Evolutionary conservation across 129 eudicot species (phyloP), one percentile per base, ranked within the genome.

Genomic region (Rutidosis leptorrhynchoides): DNA sequence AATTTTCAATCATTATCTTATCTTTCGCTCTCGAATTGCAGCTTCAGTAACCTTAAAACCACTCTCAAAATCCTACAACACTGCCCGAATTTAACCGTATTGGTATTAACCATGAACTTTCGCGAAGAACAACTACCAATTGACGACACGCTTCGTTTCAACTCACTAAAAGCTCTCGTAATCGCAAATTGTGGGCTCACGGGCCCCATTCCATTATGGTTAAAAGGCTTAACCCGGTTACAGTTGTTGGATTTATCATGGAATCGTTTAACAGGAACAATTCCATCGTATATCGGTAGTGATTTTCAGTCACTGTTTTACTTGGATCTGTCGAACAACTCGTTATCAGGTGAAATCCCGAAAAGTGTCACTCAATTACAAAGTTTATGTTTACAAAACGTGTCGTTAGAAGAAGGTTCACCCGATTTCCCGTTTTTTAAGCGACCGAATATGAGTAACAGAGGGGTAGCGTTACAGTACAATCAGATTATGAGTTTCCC

Each of bases 21-120:
- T 30, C 65, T 60, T 60, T 60, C 65, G 15, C 65, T 60, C 65
- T 60, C 65, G 65, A 60, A 60, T 30, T 60, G 65, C 43, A 60
- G 65, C 24, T 30, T 60, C 12, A 60, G 45, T 60, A 60, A 30
- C 43, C 43, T 60, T 5, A 40, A 60, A 60, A 16, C 65, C 43
- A 30, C 65, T 33, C 65, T 60, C 33, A 60, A 17, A 12, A 30
- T 60, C 65, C 65, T 60, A 15, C 65, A 60, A 30, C 43, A 60
- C 46, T 32, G 42, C 65, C 65, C 65, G 2, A 60, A 30, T 60
- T 60, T 60, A 22, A 60, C 45, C 9, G 65, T 60, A 15, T 60
- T 60, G 43, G 65, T 60, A 6, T 24, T 60, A 30, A 60, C 65
- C 65, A 60, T 60, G 65, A 60, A 60, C 16, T 60, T 60, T 60